Percentiles rank a stretch among this genome's conserved stretches.
phyloP scores from a whole-genome alignment of 2,329 filamentous ascomycete species.

The Paramyrothecium sp. region DNA sequence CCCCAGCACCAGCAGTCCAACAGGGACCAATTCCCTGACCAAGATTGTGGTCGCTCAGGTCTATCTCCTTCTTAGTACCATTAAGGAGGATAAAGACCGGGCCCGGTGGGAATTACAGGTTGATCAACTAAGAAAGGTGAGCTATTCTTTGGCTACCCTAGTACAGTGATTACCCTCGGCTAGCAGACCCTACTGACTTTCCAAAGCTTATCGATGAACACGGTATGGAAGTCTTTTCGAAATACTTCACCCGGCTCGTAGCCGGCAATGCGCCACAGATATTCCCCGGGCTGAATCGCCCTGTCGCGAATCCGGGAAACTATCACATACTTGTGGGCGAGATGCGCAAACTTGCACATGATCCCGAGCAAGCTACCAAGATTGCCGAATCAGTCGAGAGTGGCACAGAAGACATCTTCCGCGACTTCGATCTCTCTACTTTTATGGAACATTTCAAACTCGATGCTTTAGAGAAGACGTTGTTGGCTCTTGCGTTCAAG shows the following conservation, averaged over 20 bases:
- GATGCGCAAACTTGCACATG: slow-evolving; percentile 80
- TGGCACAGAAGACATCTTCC: slow-evolving; percentile 87
- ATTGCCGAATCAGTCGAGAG: slow-evolving; percentile 93
- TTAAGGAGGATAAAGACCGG: slow-evolving; percentile 90
- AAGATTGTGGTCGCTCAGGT: slow-evolving; percentile 96
- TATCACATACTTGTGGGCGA: slow-evolving; percentile 81
- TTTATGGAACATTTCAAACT: slow-evolving; percentile 97
- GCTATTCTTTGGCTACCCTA: slow-evolving; percentile 21
- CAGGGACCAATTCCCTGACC: slow-evolving; percentile 66
- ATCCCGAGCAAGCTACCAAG: slow-evolving; percentile 79
- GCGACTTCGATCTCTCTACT: slow-evolving; percentile 91
- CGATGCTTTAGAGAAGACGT: slow-evolving; percentile 82
- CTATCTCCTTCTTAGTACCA: slow-evolving; percentile 87
- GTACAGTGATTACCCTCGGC: not conserved
- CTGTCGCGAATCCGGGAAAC: slow-evolving; percentile 73
- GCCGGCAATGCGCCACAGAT: slow-evolving; percentile 89
- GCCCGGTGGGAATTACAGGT: slow-evolving; percentile 90
- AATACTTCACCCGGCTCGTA: slow-evolving; percentile 91
- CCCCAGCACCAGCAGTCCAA: slow-evolving; percentile 62
- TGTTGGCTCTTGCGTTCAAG: slow-evolving; percentile 87
- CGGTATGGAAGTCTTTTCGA: slow-evolving; percentile 98
- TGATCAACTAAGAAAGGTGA: slow-evolving; percentile 88
- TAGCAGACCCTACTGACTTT: slow-evolving; percentile 1
- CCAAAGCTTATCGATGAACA: slow-evolving; percentile 88
- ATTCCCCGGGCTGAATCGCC: slow-evolving; percentile 76